Evolutionary conservation across 169 alveolate genomes (phyloP), one percentile per base, ranked within the genome.

Genomic region (Eimeria falciformis): DNA sequence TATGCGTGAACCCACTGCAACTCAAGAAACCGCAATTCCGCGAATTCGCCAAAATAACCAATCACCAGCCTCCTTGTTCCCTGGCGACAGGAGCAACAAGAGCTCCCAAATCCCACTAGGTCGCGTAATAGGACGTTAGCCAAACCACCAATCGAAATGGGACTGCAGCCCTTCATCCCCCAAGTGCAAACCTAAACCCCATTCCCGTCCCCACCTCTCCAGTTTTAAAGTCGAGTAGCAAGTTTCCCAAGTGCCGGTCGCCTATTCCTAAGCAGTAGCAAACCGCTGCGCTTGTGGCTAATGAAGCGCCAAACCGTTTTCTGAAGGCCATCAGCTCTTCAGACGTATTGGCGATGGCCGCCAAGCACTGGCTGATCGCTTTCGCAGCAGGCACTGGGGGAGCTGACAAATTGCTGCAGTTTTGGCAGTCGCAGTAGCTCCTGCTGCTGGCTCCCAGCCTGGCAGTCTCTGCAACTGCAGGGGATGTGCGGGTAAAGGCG

Each of bases 251-350:
- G 95, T 98, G 99, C 43, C 99, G 94, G 95, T 98, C 99, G 5
- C 99, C 99, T 29, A 98, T 95, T 0, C 99, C 99, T 65, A 98
- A 95, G 47, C 98, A 97, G 93, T 98, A 98, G 12, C 99, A 99
- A 33, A 97, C 98, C 95, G 98, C 98, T 43, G 98, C 97, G 99
- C 98, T 98, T 2, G 97, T 97, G 0, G 99, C 99, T 58, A 97
- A 94, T 65, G 98, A 94, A 25, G 97, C 92, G 5, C 98, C 96
- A 88, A 96, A 98, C 77, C 95, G 95, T 18, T 96, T 96, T 88
- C 98, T 14, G 23, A 66, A 3, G 43, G 11, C 27, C 53, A 84
- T 5, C 56, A 66, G 45, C 69, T 84, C 69, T 0, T 21, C 23
- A 17, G 69, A 23, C 0, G 86, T 21, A 9, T 4, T 40, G 7